Evolutionary conservation across 352 stramenopile species (phyloP), one percentile per base, ranked within the genome.

Genomic region (Pythium myriotylum): DNA sequence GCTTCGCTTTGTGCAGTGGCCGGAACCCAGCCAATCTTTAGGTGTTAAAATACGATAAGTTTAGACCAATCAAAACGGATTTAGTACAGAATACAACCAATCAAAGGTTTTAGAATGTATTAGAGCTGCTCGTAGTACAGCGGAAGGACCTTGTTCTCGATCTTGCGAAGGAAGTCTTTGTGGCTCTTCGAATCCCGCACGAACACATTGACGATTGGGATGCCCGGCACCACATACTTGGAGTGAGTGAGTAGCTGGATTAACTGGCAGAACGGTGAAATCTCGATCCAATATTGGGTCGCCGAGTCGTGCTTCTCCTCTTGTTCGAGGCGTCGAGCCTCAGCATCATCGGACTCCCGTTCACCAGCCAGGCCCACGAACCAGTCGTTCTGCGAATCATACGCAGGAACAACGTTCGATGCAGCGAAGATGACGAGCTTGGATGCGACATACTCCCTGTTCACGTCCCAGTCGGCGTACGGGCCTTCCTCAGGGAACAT

Each of bases 401-500:
- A 94, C 12, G 85, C 80, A 24, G 90, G 29, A 17, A 91, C 84
- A 32, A 91, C 78, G 39, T 95, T 73, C 6, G 81, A 81, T 1
- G 79, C 81, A 12, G 81, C 84, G 51, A 91, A 94, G 23, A 94
- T 67, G 19, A 88, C 80, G 27, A 95, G 67, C 20, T 84, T 77
- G 26, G 84, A 94, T 19, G 85, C 87, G 47, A 87, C 74, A 60
- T 92, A 95, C 63, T 88, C 71, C 13, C 86, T 58, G 3, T 80
- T 70, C 13, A 54, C 66, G 68, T 95, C 87, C 87, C 87, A 95
- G 20, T 94, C 72, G 41, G 81, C 88, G 62, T 84, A 92, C 47
- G 87, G 84, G 0, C 87, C 87, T 42, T 93, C 84, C 52, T 95
- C 87, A 0, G 87, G 87, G 68, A 95, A 95, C 85, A 94, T 94